Evolutionary conservation across 345 rosid genomes (phyloP), one percentile per base, ranked within the genome.

Genomic region (Linum lewisii): DNA sequence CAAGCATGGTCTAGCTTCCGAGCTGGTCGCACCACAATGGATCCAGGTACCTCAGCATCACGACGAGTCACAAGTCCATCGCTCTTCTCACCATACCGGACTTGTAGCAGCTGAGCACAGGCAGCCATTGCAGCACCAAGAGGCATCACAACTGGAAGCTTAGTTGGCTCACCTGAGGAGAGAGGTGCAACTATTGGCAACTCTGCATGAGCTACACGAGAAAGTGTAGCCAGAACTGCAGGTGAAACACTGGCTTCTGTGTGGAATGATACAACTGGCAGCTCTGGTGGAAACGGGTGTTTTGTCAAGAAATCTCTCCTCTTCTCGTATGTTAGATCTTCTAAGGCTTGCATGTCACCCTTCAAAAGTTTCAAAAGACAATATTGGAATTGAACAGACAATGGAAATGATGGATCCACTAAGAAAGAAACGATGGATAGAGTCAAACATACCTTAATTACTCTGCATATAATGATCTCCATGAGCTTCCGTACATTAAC

Each of bases 121-220:
- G 99, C 95, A 60, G 99, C 95, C 96, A 89, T 93, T 36, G 87
- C 96, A 57, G 99, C 99, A 57, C 95, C 88, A 0, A 93, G 85
- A 21, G 94, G 99, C 66, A 87, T 81, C 22, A 93, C 81, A 54
- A 93, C 95, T 0, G 97, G 97, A 23, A 93, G 80, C 71, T 83
- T 83, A 5, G 97, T 52, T 0, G 85, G 70, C 62, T 82, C 73
- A 24, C 81, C 84, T 6, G 81, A 51, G 1, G 77, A 75, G 44
- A 79, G 64, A 52, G 83, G 67, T 26, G 67, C 42, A 59, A 57
- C 62, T 51, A 76, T 55, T 3, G 97, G 93, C 3, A 93, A 77
- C 51, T 93, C 97, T 0, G 95, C 97, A 51, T 93, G 95, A 63
- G 99, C 94, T 10, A 93, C 94, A 8, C 73, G 99, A 58, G 95